Conservation (phyloP, 805 yeast genomes). For the Nakazawaea sp. region DNA sequence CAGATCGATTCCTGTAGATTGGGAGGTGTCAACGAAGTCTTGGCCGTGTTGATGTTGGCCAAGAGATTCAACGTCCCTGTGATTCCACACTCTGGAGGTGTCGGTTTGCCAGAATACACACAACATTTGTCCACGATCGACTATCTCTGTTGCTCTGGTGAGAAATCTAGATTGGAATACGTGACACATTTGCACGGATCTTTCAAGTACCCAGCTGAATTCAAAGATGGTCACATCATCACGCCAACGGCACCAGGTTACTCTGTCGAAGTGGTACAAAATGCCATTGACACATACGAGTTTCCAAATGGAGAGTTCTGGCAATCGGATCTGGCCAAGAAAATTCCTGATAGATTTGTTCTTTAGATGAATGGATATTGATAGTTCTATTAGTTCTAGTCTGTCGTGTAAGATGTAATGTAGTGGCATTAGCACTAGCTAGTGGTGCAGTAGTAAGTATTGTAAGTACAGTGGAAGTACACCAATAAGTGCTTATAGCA, state of each 20-base stretch:
- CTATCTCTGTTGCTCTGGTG: slow-evolving; percentile 15
- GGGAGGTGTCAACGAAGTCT: slow-evolving; percentile 18
- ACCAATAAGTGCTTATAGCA: no score
- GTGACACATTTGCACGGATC: slow-evolving; percentile 18
- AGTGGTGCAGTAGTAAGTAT: no score
- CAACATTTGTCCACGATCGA: slow-evolving; percentile 18
- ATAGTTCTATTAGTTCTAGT: no score
- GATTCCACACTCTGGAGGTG: slow-evolving; percentile 19
- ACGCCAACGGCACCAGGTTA: slow-evolving; percentile 18
- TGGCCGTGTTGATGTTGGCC: slow-evolving; percentile 18
- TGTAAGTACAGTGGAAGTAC: no score
- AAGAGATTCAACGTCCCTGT: slow-evolving; percentile 16
- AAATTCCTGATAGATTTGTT: slow-evolving; percentile 6
- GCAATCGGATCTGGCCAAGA: slow-evolving; percentile 17
- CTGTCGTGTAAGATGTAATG: no score
- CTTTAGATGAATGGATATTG: no score
- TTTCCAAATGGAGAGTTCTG: slow-evolving; percentile 18
- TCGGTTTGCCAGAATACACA: slow-evolving; percentile 19
- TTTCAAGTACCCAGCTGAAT: slow-evolving; percentile 14
- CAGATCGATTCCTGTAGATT: slow-evolving; percentile 18
- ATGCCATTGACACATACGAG: slow-evolving; percentile 14
- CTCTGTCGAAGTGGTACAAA: slow-evolving; percentile 14
- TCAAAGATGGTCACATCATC: slow-evolving; percentile 15
- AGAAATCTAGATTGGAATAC: slow-evolving; percentile 16
- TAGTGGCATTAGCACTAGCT: no score